Evolutionary conservation across 805 yeast species (phyloP), one percentile per base, ranked within the genome.

Genomic region (Candida arabinofermentans): DNA sequence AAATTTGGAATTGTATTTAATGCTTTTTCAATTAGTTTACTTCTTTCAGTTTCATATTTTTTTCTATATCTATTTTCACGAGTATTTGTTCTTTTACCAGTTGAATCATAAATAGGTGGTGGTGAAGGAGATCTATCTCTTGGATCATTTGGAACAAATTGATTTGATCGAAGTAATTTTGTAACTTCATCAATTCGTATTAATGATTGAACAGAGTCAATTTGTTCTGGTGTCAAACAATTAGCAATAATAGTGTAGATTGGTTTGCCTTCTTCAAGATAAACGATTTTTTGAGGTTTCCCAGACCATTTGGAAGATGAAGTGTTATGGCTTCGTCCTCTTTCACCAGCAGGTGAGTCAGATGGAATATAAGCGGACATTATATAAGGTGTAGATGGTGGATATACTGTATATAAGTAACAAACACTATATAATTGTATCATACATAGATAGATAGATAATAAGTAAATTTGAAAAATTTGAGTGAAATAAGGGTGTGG

Each of bases 41-140:
- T 85, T 46, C 97, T 72, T 62, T 93, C 98, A 42, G 79, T 78
- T 53, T 88, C 96, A 33, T 84, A 65, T 34, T 70, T 69, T 40
- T 76, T 74, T 39, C 71, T 68, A 46, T 78, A 77, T 39, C 96
- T 67, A 34, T 67, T 74, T 39, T 86, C 96, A 41, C 95, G 67
- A 0, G 98, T 89, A 59, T 93, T 93, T 8, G 78, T 79, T 55
- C 98, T 80, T 58, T 79, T 82, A 34, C 99, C 99, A 18, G 68
- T 64, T 24, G 71, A 62, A 64, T 93, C 98, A 62, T 93, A 93
- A 43, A 76, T 77, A 1, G 99, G 99, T 2, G 96, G 89, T 0
- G 98, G 98, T 2, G 96, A 86, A 0, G 90, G 88, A 2, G 95
- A 86, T 46, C 78, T 64, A 46, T 54, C 53, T 49, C 65, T 33